phyloP scores from a whole-genome alignment of 192 early-diverging fungal species.

The Thamnidium elegans region DNA sequence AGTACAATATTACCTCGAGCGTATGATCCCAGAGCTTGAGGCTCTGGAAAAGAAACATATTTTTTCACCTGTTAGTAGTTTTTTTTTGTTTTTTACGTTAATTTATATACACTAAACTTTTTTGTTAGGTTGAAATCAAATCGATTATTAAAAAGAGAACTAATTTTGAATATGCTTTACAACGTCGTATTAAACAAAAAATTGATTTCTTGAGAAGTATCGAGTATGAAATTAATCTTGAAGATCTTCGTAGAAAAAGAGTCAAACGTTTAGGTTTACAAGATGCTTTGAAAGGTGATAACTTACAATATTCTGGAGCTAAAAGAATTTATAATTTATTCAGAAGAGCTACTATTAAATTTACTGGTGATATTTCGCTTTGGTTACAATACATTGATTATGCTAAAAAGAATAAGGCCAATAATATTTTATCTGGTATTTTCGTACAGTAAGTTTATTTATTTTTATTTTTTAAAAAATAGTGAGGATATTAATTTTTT shows the following conservation, averaged over 20 bases:
- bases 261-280: slow-evolving; percentile 50
- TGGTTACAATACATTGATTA: slow-evolving; percentile 95
- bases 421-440: slow-evolving; percentile 63
- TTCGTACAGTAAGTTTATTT: slow-evolving; percentile 63
- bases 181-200: slow-evolving; percentile 68
- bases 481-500: slow-evolving; percentile 1
- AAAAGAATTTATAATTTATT: slow-evolving; percentile 79
- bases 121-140: slow-evolving; percentile 72
- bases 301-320: slow-evolving; percentile 45
- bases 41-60: slow-evolving; percentile 79
- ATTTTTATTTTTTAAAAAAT: no score
- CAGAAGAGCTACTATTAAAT: slow-evolving; percentile 73
- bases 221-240: slow-evolving; percentile 93
- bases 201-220: slow-evolving; percentile 90
- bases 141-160: slow-evolving; percentile 85
- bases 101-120: slow-evolving; percentile 3
- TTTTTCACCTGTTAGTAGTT: slow-evolving; percentile 68
- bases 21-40: slow-evolving; percentile 89
- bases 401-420: slow-evolving; percentile 52
- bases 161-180: slow-evolving; percentile 84
- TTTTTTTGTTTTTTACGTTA: not conserved
- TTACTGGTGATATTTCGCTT: slow-evolving; percentile 71
- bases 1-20: slow-evolving; percentile 89
- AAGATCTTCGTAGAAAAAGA: slow-evolving; percentile 75
- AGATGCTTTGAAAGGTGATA: not conserved